Evolutionary conservation across 768 basidiomycete species (phyloP), one percentile per base, ranked within the genome.

Genomic region (Leccinum arenicola): DNA sequence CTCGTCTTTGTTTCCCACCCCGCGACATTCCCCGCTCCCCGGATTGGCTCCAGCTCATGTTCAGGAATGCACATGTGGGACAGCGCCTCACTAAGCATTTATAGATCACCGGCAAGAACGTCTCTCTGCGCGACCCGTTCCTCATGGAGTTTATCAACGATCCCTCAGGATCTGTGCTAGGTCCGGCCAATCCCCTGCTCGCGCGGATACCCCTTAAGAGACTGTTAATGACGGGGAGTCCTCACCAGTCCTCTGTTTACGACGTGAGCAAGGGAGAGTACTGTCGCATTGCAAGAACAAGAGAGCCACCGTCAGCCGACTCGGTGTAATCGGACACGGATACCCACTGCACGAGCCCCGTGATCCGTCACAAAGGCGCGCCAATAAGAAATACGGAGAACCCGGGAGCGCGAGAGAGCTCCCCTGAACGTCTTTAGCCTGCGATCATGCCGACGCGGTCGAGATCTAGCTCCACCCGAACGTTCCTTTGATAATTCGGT

Each of bases 81-180:
- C 17, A 59, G 19, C 11, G n/a, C 33, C 43, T 19, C 40, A 43
- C 9, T 43, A 79, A 79, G 60, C 70, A 76, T 17, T 66, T 62
- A 59, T 77, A 50, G 50, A 51, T 49, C 5, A 2, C n/a, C 23
- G 36, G 29, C 17, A 31, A 54, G 45, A 47, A 47, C 45, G 63
- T 60, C 35, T 60, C 65, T 47, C 73, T 29, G 63, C 4, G 73
- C 8, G 9, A 43, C n/a, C 4, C 19, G 58, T 35, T 71, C 73
- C 62, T 68, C 69, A 57, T 57, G 60, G 14, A 40, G n/a, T 49
- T 40, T 54, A 58, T 61, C 60, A 53, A 49, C 48, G 21, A 56
- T 19, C 15, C 57, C 40, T 43, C 40, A 19, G 40, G n/a, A 19
- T 19, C 40, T 43, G 40, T 43, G 17, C n/a, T 19, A 43, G 45